These are phyloP conservation scores for Reutealis trisperma DNA, from an alignment of 345 rosid species.

Conservation along the genomic window DNA sequence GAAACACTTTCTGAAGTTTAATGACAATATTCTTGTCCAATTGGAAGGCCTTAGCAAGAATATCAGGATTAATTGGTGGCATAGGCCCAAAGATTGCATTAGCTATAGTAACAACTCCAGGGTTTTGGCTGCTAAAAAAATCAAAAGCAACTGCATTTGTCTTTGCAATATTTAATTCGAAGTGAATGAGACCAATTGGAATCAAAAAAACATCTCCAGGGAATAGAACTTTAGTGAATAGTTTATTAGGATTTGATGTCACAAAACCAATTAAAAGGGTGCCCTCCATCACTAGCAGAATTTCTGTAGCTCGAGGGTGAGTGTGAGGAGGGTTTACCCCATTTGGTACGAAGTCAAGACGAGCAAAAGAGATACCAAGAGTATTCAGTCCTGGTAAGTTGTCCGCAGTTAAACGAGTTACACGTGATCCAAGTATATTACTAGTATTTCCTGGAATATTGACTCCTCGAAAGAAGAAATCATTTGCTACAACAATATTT, in stretches of 20 bases:
- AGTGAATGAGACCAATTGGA: too few species aligned
- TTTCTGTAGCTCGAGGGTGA: not conserved
- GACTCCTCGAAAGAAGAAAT: conserved; percentile 12
- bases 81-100: too few species aligned
- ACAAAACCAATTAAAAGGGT: not conserved
- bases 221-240: too few species aligned
- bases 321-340: too few species aligned
- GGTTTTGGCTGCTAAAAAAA: too few species aligned
- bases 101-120: too few species aligned
- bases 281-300: conserved; percentile 12
- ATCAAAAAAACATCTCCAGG: too few species aligned
- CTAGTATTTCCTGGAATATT: not conserved
- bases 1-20: not conserved
- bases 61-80: too few species aligned
- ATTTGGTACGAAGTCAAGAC: not conserved
- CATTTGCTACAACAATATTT: not conserved
- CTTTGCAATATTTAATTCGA: too few species aligned
- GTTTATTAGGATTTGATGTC: too few species aligned
- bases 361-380: conserved; percentile 8
- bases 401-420: conserved; percentile 3
- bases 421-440: not conserved
- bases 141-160: too few species aligned
- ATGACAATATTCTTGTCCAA: not conserved
- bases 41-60: too few species aligned
- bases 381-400: conserved; percentile 14